Evolutionary conservation across 495 filamentous ascomycete species (phyloP), one percentile per base, ranked within the genome.

Genomic region (Amniculicola lignicola): DNA sequence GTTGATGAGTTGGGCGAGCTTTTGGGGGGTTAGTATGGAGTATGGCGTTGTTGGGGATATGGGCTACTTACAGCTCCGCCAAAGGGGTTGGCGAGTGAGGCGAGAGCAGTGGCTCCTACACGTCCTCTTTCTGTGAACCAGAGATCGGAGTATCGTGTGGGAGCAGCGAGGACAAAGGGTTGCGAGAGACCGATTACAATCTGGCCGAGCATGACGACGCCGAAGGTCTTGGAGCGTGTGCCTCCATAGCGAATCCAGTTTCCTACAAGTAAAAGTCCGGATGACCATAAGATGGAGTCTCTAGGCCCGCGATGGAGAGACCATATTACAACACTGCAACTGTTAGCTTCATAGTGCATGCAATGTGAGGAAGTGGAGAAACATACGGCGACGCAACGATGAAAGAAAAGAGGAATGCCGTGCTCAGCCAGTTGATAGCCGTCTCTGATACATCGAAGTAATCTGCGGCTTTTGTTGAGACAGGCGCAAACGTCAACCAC

Each of bases 171-270:
- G 27, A 95, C 89, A 71, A 97, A 96, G 0, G 93, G 91, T 57
- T 98, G 93, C 11, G 89, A 85, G 7, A 96, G 74, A 0, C 93
- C 93, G 31, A 85, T 88, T 15, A 98, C 72, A 71, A 96, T 85
- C 73, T 98, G 93, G n/a, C 92, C 93, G 69, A 95, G 85, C 85
- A 96, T 89, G 37, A 89, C 86, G 18, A 87, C 77, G 9, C 85
- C 83, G 62, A 88, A 95, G 29, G 80, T 79, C 11, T 72, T 72
- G 27, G 80, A 75, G 61, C 78, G 77, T 3, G 88, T 84, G 52
- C 89, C 90, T 1, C 79, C 89, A 73, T 92, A 96, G 54, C 93
- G 86, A 62, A 98, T 82, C 90, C 92, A 96, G 73, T 94, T 96
- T 1, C 92, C 93, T 0, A 83, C 62, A 1, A 97, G 77, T 14